Evolutionary conservation across 345 rosid genomes (phyloP), one percentile per base, ranked within the genome.

Genomic region (Hibiscus mutabilis): DNA sequence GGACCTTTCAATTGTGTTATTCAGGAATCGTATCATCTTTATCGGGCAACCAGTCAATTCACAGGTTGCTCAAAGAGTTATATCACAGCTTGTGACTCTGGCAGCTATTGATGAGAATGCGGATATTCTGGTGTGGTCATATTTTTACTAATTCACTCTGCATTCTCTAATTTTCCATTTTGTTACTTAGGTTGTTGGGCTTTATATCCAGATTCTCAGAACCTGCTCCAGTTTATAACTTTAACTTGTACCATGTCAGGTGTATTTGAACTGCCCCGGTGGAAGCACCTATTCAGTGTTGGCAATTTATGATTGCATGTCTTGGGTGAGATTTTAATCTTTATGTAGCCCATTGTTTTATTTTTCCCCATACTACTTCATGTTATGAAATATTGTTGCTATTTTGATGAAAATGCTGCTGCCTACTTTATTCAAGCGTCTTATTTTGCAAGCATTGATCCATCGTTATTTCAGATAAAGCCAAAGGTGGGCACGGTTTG

Each of bases 261-360:
- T 94, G 58, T 95, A 92, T 77, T 70, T 92, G 79, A 95, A 95
- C 81, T 86, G 97, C 72, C 97, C 97, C 0, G 97, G 99, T 63
- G 99, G 99, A 68, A 95, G 95, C 78, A 85, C 87, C 4, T 90
- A 90, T 83, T 86, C 97, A 2, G 91, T 92, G 69, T 65, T 95
- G 83, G 97, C 92, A 61, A 89, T 92, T 60, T 95, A 95, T 81
- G 99, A 95, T 76, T 89, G 97, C 86, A 92, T 92, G 92, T 92
- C 92, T 52, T 92, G 92, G 97, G 99, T 92, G 81, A 75, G 87
- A 74, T 72, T 77, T 66, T 65, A 66, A 35, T 25, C 7, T 18
- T 61, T 29, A 47, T 21, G 59, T 15, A 51, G 12, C 35, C 33
- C 46, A 68, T 68, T 24, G 35, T 8, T 75, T 49, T 63, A 13